Conservation (phyloP, 2,329 filamentous ascomycete genomes). For the Diaporthe australafricana region DNA sequence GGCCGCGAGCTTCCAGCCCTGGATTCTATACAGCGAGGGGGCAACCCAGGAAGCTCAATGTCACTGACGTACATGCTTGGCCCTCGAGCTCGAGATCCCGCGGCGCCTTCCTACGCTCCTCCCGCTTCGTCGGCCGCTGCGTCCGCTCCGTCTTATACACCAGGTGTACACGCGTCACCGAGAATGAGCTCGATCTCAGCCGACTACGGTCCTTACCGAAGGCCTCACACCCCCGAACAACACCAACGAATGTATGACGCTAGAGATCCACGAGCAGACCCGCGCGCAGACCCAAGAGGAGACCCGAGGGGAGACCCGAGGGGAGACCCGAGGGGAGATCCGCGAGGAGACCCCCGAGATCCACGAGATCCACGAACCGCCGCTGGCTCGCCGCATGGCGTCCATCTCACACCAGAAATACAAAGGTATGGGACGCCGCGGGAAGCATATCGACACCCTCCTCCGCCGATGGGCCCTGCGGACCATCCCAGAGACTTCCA, state of each 20-base stretch:
- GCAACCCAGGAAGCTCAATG: conserved; percentile 65
- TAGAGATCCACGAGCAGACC: conserved; percentile 46
- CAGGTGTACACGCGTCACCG: conserved; percentile 66
- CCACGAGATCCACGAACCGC: conserved; percentile 46
- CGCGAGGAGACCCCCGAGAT: conserved; percentile 49
- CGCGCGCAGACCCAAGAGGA: neutral
- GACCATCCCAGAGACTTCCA: conserved; percentile 59
- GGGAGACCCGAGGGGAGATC: conserved; percentile 45
- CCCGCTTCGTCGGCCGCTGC: conserved; percentile 50
- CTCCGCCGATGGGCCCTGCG: conserved; percentile 49
- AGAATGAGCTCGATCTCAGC: conserved; percentile 64
- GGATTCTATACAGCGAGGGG: conserved; percentile 59
- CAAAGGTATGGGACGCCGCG: conserved; percentile 68
- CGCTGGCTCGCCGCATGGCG: conserved; percentile 61
- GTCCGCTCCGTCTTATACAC: conserved; percentile 59
- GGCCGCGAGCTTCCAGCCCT: conserved; percentile 67
- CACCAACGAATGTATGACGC: conserved; percentile 67
- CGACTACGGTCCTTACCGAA: conserved; percentile 72
- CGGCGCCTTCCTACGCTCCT: conserved; percentile 53
- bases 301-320: conserved; percentile 54
- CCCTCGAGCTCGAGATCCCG: conserved; percentile 50
- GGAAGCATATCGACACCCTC: conserved; percentile 65
- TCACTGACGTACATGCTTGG: conserved; percentile 72
- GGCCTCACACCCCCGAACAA: conserved; percentile 78
- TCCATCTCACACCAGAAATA: conserved; percentile 67